Conservation (phyloP, 495 filamentous ascomycete species). For the Aspergillus affinis region DNA sequence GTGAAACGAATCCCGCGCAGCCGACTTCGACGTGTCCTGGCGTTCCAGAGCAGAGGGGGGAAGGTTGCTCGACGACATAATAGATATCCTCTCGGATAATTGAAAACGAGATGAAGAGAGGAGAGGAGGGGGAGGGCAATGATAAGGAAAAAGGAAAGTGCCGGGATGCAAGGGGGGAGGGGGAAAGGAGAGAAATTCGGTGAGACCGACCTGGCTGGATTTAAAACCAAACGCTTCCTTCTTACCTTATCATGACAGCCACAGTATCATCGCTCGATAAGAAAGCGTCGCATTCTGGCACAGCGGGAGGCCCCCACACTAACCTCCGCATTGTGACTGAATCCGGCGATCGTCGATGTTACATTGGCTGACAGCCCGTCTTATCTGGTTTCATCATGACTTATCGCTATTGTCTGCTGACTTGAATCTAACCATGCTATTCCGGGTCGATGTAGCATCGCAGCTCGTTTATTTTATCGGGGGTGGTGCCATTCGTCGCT, state of each 20-base stretch:
- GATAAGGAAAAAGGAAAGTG: background rate
- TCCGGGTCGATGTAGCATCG: background rate
- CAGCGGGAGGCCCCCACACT: constrained; percentile 7
- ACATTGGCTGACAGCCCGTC: background rate
- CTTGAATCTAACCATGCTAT: background rate
- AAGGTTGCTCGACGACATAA: constrained; percentile 16
- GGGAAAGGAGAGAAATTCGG: background rate
- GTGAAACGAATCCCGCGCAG: constrained; percentile 13
- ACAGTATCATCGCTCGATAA: constrained; percentile 8
- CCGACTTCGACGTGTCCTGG: constrained; percentile 23
- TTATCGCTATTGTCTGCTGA: background rate
- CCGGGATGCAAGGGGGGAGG: constrained; percentile 1
- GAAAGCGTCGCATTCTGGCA: constrained; percentile 4
- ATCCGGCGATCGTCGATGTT: constrained; percentile 11
- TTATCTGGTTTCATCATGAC: background rate
- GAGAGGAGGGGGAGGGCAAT: background rate
- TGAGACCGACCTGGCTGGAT: background rate
- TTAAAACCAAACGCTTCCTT: background rate
- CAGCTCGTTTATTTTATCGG: background rate
- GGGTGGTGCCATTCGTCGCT: background rate
- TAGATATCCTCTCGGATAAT: background rate
- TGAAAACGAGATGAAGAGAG: background rate
- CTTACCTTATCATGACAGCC: background rate
- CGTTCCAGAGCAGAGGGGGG: constrained; percentile 15
- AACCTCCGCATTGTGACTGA: constrained; percentile 9